phyloP scores from a whole-genome alignment of 78 protist species.

The Dictyostelium firmibasis region DNA sequence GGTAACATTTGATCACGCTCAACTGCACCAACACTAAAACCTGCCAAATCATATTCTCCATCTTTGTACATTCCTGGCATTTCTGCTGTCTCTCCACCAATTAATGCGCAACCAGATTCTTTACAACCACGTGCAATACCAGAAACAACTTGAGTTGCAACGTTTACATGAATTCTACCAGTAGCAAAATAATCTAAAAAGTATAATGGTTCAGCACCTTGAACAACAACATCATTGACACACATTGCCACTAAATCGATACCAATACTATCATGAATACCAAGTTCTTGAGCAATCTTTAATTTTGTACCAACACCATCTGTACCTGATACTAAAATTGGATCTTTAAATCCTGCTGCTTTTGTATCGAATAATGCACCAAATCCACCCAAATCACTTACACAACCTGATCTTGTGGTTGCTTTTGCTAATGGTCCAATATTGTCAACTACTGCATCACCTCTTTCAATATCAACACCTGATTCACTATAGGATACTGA shows the following conservation, averaged over 20 bases:
- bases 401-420: constrained; percentile 86
- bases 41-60: constrained; percentile 93
- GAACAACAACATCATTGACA: constrained; percentile 91
- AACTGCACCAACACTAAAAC: constrained; percentile 93
- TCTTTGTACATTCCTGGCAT: constrained; percentile 93
- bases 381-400: constrained; percentile 91
- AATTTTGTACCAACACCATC: constrained; percentile 97
- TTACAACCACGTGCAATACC: constrained; percentile 89
- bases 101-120: constrained; percentile 85
- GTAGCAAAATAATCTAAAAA: constrained; percentile 95
- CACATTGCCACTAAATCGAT: constrained; percentile 95
- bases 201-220: constrained; percentile 95
- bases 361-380: constrained; percentile 91
- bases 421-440: constrained; percentile 84
- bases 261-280: constrained; percentile 82
- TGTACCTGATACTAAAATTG: constrained; percentile 91
- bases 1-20: constrained; percentile 84
- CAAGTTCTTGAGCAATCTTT: constrained; percentile 84
- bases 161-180: constrained; percentile 83
- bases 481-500: constrained; percentile 84
- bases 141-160: constrained; percentile 82
- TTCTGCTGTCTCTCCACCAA: constrained; percentile 96
- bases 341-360: constrained; percentile 88
- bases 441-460: constrained; percentile 85
- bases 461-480: constrained; percentile 91